Evolutionary conservation across 305 asterid species (phyloP), one percentile per base, ranked within the genome.

Genomic region (Fraxinus velutina): DNA sequence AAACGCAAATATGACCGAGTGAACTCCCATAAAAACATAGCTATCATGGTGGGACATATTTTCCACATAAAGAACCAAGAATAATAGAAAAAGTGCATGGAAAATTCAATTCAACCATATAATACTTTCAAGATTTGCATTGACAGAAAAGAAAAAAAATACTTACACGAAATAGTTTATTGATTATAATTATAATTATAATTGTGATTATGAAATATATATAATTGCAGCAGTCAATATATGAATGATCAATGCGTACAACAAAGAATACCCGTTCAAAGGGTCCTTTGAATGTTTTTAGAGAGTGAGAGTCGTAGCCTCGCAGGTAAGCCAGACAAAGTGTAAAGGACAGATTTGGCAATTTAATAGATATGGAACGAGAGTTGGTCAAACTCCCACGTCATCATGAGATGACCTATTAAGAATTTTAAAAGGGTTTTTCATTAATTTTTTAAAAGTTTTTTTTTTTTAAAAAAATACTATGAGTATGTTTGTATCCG

Each of bases 91-190:
- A 34, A 73, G 10, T 50, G 62, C 74, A 60, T 36, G 34, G 33
- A 81, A 80, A 82, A 78, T 70, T 77, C 33, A 80, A 81, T 77
- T 83, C 86, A 80, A 57, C 30, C 80, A 82, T 30, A 70, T n/a
- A 74, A 37, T 34, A 75, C 42, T 73, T 79, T 13, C 68, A 36
- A 22, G 17, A 83, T 78, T 29, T 33, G 55, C 52, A 36, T 73
- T 79, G 8, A 39, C 10, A 44, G 2, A n/a, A 9, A 42, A n/a
- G 17, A n/a, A 52, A 15, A 22, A 30, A 21, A 12, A 73, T 22
- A 72, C 96, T 90, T 76, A 89, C 96, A 80, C 83, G 86, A 80
- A 80, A 82, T 85, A 79, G 86, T 74, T 77, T 74, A 78, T 79
- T 82, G 86, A 88, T 82, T 79, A 66, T 27, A 87, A 88, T 84